Evolutionary conservation across 2,329 filamentous ascomycete species (phyloP).

Genomic region (Endocalyx cinctus): DNA sequence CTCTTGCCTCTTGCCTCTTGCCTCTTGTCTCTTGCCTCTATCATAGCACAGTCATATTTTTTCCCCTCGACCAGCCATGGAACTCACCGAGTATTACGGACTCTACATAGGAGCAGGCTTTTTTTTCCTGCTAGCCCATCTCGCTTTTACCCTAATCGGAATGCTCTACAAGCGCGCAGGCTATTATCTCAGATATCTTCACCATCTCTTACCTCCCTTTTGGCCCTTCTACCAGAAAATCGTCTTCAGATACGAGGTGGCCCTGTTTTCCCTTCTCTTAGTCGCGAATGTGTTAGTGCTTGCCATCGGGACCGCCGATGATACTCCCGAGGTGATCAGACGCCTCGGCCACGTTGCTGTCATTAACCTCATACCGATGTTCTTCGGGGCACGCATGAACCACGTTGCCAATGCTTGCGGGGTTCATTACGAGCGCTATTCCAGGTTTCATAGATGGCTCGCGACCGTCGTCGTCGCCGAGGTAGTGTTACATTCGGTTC

Average conservation of each 20-base stretch:
- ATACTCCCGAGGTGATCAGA: constrained; percentile 1
- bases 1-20: too few species aligned
- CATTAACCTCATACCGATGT: constrained; percentile 4
- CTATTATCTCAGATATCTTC: background rate
- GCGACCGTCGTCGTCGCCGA: background rate
- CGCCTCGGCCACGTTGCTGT: constrained; percentile 1
- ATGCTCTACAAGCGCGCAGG: constrained; percentile 1
- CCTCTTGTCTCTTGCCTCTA: too few species aligned
- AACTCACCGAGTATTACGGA: constrained; percentile 3
- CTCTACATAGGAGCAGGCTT: constrained; percentile 2
- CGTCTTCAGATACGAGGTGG: constrained; percentile 2
- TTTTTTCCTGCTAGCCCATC: constrained; percentile 1
- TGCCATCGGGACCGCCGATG: background rate
- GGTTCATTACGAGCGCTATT: constrained; percentile 1
- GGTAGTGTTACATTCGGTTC: constrained; percentile 1
- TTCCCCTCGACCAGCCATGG: background rate
- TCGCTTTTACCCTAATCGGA: constrained; percentile 1
- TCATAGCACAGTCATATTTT: constrained; percentile 1
- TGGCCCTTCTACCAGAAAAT: background rate
- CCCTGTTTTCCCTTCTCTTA: constrained; percentile 3
- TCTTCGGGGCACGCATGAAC: constrained; percentile 1
- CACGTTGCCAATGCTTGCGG: constrained; percentile 1
- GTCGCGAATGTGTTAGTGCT: constrained; percentile 1
- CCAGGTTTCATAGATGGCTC: constrained; percentile 2
- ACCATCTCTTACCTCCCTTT: background rate